Conservation (phyloP, 192 early-diverging fungal species). For the Linnemannia zychae region DNA sequence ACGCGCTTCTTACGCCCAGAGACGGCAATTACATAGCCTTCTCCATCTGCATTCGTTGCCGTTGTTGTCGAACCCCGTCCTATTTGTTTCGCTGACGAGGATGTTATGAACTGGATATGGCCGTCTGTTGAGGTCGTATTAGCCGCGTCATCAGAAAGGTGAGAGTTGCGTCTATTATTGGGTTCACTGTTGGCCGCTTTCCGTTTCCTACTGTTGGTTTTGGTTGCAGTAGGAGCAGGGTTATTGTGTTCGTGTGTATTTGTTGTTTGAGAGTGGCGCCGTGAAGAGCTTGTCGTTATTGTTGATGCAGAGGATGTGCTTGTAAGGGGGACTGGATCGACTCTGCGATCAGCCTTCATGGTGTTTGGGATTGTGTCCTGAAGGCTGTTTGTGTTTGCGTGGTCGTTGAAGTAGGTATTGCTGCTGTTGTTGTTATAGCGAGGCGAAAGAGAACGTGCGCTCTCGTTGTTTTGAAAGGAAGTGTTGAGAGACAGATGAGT, state of each 20-base stretch:
- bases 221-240: neutral
- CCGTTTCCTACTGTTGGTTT: slow-evolving; percentile 11
- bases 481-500: neutral
- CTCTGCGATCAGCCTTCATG: slow-evolving; percentile 41
- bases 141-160: slow-evolving; percentile 1
- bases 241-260: neutral
- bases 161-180: neutral
- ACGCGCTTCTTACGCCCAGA: slow-evolving; percentile 37
- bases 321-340: slow-evolving; percentile 15
- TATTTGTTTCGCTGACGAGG: neutral
- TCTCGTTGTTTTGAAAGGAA: neutral
- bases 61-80: neutral
- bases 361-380: neutral
- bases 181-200: slow-evolving; percentile 11
- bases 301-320: neutral
- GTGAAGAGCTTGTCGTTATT: neutral
- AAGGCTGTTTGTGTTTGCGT: neutral
- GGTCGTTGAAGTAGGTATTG: neutral
- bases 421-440: neutral
- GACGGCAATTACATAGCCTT: neutral
- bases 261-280: neutral
- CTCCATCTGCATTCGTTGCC: neutral
- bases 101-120: neutral
- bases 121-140: neutral
- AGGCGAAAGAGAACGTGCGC: no score